Conservation (phyloP, 2,329 filamentous ascomycete species). For the Xylaria polymorpha region DNA sequence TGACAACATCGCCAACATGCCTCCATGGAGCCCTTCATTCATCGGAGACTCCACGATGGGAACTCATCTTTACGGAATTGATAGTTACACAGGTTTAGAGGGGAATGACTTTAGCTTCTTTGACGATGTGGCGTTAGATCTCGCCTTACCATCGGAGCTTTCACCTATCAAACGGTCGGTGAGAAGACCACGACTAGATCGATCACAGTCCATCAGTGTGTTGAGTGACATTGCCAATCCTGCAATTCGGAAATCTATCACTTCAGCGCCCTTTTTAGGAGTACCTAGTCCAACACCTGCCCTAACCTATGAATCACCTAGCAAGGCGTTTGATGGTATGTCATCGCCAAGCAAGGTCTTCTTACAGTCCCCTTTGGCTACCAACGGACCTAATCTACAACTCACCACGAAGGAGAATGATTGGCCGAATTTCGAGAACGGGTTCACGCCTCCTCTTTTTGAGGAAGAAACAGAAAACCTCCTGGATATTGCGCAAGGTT, state of each 20-base stretch:
- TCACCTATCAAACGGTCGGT: constrained; percentile 75
- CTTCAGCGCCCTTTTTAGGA: constrained; percentile 64
- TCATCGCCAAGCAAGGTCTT: constrained; percentile 67
- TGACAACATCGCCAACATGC: constrained; percentile 57
- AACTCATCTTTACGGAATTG: constrained; percentile 50
- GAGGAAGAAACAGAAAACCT: constrained; percentile 69
- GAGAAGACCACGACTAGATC: constrained; percentile 70
- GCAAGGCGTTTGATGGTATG: constrained; percentile 66
- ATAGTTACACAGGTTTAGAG: constrained; percentile 56
- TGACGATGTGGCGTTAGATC: constrained; percentile 53
- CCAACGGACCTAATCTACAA: constrained; percentile 52
- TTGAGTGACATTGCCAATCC: constrained; percentile 70
- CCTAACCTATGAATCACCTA: constrained; percentile 64
- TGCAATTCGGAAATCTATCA: constrained; percentile 62
- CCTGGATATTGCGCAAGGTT: constrained; percentile 79
- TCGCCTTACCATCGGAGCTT: constrained; percentile 62
- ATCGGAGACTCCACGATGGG: constrained; percentile 65
- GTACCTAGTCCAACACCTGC: constrained; percentile 56
- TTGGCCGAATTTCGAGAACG: constrained; percentile 60
- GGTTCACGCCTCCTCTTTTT: constrained; percentile 66
- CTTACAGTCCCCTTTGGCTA: constrained; percentile 54
- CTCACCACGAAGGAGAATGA: constrained; percentile 53
- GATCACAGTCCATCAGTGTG: constrained; percentile 71
- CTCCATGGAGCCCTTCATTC: constrained; percentile 74
- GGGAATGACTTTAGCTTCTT: constrained; percentile 75